These are phyloP conservation scores for Ustilago nuda DNA, from an alignment of 1,284 basidiomycete species.

Conservation along the genomic window DNA sequence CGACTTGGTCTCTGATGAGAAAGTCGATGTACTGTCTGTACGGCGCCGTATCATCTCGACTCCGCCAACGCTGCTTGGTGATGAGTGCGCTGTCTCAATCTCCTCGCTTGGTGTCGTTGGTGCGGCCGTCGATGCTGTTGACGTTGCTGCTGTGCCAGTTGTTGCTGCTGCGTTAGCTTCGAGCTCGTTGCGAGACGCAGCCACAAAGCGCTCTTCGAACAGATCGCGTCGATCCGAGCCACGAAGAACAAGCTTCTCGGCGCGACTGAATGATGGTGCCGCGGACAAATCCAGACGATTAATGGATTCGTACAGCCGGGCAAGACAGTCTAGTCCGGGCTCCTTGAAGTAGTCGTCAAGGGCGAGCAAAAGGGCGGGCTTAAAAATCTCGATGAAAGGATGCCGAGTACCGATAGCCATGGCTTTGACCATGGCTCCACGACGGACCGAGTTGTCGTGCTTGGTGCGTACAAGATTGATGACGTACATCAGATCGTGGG, in stretches of 20 bases:
- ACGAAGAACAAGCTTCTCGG: conserved; percentile 89
- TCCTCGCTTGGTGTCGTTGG: conserved; percentile 9
- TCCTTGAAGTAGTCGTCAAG: conserved; percentile 93
- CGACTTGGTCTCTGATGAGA: conserved; percentile 44
- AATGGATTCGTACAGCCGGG: conserved; percentile 88
- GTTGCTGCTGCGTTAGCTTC: conserved; percentile 1
- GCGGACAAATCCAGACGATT: conserved; percentile 88
- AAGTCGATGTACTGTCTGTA: conserved; percentile 42
- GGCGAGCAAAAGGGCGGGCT: conserved; percentile 93
- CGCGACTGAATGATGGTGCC: conserved; percentile 80
- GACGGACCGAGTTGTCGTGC: conserved; percentile 85
- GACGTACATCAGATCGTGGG: conserved; percentile 75
- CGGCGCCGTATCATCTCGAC: conserved; percentile 25
- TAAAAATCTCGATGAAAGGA: conserved; percentile 97
- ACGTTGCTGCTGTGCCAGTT: not conserved
- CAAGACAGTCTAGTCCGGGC: conserved; percentile 87
- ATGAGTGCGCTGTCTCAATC: conserved; percentile 22
- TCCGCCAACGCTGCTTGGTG: conserved; percentile 8
- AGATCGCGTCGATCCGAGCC: conserved; percentile 85
- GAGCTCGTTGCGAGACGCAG: conserved; percentile 17
- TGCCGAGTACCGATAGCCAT: conserved; percentile 94
- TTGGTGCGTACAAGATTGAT: conserved; percentile 95
- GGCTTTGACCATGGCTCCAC: conserved; percentile 94
- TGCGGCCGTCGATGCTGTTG: not conserved
- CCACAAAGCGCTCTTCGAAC: conserved; percentile 78